A percentile compares a stretch with the other conserved stretches of the same genome.
phyloP scores from a whole-genome alignment of 2,329 filamentous ascomycete species.

The Tothia fuscella region DNA sequence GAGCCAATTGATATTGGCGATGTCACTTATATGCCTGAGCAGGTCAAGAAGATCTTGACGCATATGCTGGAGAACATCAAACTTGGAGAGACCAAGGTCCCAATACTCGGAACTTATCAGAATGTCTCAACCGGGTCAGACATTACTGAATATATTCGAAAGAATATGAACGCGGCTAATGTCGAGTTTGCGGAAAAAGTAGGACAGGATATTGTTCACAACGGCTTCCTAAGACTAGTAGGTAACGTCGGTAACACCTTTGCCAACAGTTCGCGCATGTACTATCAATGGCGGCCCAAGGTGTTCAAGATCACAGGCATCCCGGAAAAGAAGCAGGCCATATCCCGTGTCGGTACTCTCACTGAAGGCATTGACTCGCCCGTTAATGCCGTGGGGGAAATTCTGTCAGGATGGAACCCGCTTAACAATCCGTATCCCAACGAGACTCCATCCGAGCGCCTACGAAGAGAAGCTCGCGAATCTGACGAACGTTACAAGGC shows the following conservation, averaged over 20 bases:
- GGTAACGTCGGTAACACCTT: conserved; percentile 93
- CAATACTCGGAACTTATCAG: conserved; percentile 86
- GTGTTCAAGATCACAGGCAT: conserved; percentile 79
- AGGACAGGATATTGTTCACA: conserved; percentile 78
- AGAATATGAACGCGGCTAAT: conserved; percentile 70
- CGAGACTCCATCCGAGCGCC: conserved; percentile 75
- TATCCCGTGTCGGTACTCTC: conserved; percentile 61
- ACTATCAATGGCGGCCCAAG: conserved; percentile 93
- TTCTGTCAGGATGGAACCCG: conserved; percentile 84
- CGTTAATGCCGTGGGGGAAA: conserved; percentile 74
- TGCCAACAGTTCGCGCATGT: conserved; percentile 93
- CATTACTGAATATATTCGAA: conserved; percentile 91
- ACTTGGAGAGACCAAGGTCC: conserved; percentile 83
- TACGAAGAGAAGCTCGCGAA: conserved; percentile 80
- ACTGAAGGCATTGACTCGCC: conserved; percentile 60
- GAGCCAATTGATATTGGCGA: conserved; percentile 86
- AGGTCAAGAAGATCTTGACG: conserved; percentile 78
- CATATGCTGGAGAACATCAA: conserved; percentile 82
- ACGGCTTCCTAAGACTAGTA: conserved; percentile 79
- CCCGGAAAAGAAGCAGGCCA: conserved; percentile 69
- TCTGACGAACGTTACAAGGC: conserved; percentile 89
- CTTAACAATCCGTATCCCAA: conserved; percentile 85
- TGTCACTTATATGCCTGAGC: conserved; percentile 69
- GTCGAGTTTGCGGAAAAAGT: conserved; percentile 88
- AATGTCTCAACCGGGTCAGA: conserved; percentile 87